Base-by-base conservation (phyloP, 1,284 basidiomycete genomes). In the Fomes fomentarius region DNA sequence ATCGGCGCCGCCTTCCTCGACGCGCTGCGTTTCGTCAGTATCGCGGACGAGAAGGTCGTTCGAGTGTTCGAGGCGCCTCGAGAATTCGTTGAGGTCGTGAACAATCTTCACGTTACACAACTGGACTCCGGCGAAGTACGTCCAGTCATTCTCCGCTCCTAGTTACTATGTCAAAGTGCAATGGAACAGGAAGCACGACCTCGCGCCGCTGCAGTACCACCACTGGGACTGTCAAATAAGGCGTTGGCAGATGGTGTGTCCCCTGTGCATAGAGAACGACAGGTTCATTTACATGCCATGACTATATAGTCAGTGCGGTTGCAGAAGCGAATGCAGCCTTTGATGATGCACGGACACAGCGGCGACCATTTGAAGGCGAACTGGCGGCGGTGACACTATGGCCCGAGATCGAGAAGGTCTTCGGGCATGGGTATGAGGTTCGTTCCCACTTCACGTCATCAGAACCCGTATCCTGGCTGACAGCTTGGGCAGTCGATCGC, bases 381-480 rank as follows among this genome's bases (percentile, higher is more conserved):
- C 80, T 99, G 1, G 87, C 92, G 0, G 82, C 87, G 0, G 81
- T 84, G 12, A 98, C 96, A 0, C 80, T 99, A 0, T 99, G 97
- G 97, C 96, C 96, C 0, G 97, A 99, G 73, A 77, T 89, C 1
- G 96, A 99, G 67, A 99, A 99, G 70, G 78, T 99, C 2, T 99
- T 98, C 70, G 97, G 96, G 1, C 97, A 99, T 71, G 95, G 95
- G 30, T 98, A 98, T 68, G 97, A 99, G 81, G 90, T 94, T 54
- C 68, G 61, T 22, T 14, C 31, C 11, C 2, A 25, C 11, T 11
- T 10, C n/a, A n/a, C n/a, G n/a, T n/a, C n/a, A n/a, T n/a, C n/a
- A n/a, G n/a, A n/a, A n/a, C n/a, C n/a, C n/a, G n/a, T n/a, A n/a
- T n/a, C n/a, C n/a, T n/a, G n/a, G n/a, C n/a, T n/a, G n/a, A n/a